phyloP scores from a whole-genome alignment of 2,329 filamentous ascomycete species.

The Colletotrichum liriopes region DNA sequence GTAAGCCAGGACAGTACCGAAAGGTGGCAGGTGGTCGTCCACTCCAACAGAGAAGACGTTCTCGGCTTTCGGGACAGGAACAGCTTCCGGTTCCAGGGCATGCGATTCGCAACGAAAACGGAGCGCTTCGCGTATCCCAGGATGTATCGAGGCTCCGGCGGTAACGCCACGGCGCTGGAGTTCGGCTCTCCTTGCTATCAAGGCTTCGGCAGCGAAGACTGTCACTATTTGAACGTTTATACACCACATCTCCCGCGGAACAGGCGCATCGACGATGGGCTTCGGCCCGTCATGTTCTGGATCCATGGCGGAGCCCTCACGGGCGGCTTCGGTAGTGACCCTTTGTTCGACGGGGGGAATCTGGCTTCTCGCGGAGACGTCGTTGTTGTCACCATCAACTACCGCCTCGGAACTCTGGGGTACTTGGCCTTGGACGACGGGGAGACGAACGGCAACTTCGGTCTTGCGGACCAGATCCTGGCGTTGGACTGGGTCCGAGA shows the following conservation, averaged over 20 bases:
- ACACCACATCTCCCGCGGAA: constrained; percentile 57
- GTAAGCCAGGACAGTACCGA: constrained; percentile 51
- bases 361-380: constrained; percentile 62
- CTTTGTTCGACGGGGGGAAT: constrained; percentile 62
- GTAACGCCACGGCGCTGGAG: constrained; percentile 48
- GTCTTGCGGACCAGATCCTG: constrained; percentile 64
- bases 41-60: constrained; percentile 57
- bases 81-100: constrained; percentile 64
- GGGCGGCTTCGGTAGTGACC: constrained; percentile 58
- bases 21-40: constrained; percentile 56
- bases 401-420: constrained; percentile 71
- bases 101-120: constrained; percentile 58
- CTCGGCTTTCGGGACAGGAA: constrained; percentile 61
- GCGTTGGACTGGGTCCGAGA: constrained; percentile 66
- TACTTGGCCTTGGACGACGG: constrained; percentile 69
- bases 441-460: constrained; percentile 64
- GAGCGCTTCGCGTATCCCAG: constrained; percentile 57
- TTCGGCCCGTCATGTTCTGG: constrained; percentile 64
- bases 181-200: constrained; percentile 57
- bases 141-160: constrained; percentile 50
- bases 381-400: constrained; percentile 73
- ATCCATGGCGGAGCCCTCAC: constrained; percentile 62
- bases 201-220: constrained; percentile 55
- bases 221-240: constrained; percentile 63
- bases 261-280: constrained; percentile 48